phyloP scores from a whole-genome alignment of 129 eudicot genomes.

The Flaveria brownii region DNA sequence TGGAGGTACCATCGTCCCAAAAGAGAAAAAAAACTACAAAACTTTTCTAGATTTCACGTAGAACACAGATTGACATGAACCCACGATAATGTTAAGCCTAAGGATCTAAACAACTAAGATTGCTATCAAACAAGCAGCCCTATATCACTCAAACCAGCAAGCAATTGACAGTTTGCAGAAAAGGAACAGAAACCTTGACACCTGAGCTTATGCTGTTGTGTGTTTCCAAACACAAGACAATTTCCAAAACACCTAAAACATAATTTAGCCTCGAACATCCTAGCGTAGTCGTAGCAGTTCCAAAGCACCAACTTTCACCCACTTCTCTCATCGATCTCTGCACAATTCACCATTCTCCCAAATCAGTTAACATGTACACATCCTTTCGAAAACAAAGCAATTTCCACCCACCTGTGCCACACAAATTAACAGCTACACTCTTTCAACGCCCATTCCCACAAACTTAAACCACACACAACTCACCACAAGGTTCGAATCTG shows the following conservation, averaged over 20 bases:
- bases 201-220: constrained; percentile 26
- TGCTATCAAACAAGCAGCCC: constrained; percentile 15
- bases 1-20: constrained; percentile 71
- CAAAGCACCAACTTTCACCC: constrained; percentile 34
- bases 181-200: constrained; percentile 27
- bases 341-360: constrained; percentile 28
- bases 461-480: neutral
- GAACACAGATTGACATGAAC: constrained; percentile 37
- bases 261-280: constrained; percentile 49
- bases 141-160: constrained; percentile 25
- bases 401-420: neutral
- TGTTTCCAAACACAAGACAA: constrained; percentile 26
- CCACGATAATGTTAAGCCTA: constrained; percentile 8
- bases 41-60: constrained; percentile 23
- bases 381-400: constrained; percentile 5
- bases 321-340: constrained; percentile 41
- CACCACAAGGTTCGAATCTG: constrained; percentile 17
- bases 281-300: constrained; percentile 32
- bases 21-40: constrained; percentile 20
- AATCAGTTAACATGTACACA: constrained; percentile 27
- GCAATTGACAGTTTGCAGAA: constrained; percentile 30
- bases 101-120: neutral
- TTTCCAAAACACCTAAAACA: constrained; percentile 30
- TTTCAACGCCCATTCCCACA: too few relatives aligned
- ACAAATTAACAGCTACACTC: neutral